These are phyloP conservation scores for Botrytis cinerea DNA, from an alignment of 2,329 filamentous ascomycete species.

Conservation along the genomic window DNA sequence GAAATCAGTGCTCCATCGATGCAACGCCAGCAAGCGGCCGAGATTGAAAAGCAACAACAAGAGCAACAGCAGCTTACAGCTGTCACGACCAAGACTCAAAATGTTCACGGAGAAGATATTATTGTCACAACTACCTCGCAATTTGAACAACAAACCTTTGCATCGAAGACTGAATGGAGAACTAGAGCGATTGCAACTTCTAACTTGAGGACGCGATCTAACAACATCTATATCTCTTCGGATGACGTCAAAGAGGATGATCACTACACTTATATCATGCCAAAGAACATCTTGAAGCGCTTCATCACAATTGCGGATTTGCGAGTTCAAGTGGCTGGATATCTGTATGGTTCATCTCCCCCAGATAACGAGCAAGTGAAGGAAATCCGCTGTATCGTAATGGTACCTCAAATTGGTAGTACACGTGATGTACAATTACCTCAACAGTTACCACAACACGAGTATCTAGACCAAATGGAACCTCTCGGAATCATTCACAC, in stretches of 20 bases:
- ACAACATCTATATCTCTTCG: conserved; percentile 98
- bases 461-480: conserved; percentile 83
- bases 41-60: conserved; percentile 98
- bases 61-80: conserved; percentile 96
- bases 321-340: conserved; percentile 93
- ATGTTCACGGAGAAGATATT: conserved; percentile 94
- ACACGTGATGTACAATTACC: conserved; percentile 90
- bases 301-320: conserved; percentile 98
- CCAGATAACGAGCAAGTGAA: conserved; percentile 96
- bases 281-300: conserved; percentile 96
- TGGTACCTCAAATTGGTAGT: conserved; percentile 95
- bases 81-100: conserved; percentile 97
- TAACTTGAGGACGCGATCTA: conserved; percentile 88
- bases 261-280: conserved; percentile 93
- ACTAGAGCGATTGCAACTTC: conserved; percentile 95
- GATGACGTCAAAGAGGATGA: conserved; percentile 90
- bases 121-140: conserved; percentile 97
- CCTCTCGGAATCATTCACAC: conserved; percentile 95
- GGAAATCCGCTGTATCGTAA: conserved; percentile 93
- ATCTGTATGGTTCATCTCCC: conserved; percentile 89
- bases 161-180: conserved; percentile 98
- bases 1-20: conserved; percentile 97
- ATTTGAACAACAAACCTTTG: conserved; percentile 96
- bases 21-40: conserved; percentile 96
- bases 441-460: conserved; percentile 86